Base-by-base conservation (phyloP, 208 protist species). In the Strigomonas culicis region DNA sequence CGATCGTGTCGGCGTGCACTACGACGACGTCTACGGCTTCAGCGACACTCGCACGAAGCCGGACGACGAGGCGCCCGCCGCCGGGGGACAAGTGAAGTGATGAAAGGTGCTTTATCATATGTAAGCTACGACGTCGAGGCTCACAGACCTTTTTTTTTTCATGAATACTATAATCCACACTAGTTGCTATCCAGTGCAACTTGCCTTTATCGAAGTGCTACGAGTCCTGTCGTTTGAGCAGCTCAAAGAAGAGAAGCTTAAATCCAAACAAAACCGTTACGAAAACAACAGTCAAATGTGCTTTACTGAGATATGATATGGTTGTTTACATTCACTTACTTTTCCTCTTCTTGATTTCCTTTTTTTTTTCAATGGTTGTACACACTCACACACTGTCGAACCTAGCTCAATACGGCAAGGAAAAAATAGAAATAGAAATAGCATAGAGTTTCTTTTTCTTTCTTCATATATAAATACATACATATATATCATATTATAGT, bases 11-110 rank as follows among this genome's bases (percentile, higher is more conserved):
- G 78, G 75, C 1, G 71, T 94, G 24, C 88, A 94, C 70, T 74
- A 78, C 56, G 66, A 68, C 17, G 76, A 92, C 39, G 74, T 89
- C 0, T 94, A 94, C 57, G 88, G 87, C 22, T 90, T 93, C 25
- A 87, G 75, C 46, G 87, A 90, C 36, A 82, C 75, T 22, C 76
- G 72, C 27, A 52, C 46, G 27, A 62, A 63, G 41, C 25, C 2
- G 53, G 13, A 66, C 30, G 36, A 27, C 13, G n/a, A n/a, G n/a
- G n/a, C 76, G 72, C 27, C 52, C 46, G 27, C 55, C 51, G 41
- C 25, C 2, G 53, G 13, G 62, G 32, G 36, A 27, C 13, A 10
- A 39, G 34, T 39, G 34, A 39, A 39, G 10, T 39, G 34, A 39
- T 10, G 34, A 39, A 10, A 39, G 10, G 34, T 4, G 4, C 10